These are phyloP conservation scores for Candida michaelii DNA, from an alignment of 805 yeast genomes.

Conservation along the genomic window DNA sequence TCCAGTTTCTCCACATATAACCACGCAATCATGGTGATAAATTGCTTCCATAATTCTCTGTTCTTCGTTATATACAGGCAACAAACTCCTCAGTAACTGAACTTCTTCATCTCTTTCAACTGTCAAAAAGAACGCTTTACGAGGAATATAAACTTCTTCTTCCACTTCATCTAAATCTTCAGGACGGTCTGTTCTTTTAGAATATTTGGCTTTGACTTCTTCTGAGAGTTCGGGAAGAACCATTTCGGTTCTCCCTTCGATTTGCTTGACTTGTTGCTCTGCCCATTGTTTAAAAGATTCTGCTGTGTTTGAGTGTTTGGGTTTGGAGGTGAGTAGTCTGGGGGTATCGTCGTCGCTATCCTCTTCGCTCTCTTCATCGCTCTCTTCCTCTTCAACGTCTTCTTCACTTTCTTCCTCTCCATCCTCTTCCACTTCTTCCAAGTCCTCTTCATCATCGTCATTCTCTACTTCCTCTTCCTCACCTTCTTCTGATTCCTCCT, in stretches of 20 bases:
- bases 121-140: conserved; percentile 67
- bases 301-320: conserved; percentile 44
- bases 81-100: conserved; percentile 62
- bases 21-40: conserved; percentile 85
- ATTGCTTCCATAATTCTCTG: conserved; percentile 94
- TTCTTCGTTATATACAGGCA: conserved; percentile 91
- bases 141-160: conserved; percentile 58
- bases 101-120: conserved; percentile 66
- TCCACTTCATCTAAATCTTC: conserved; percentile 75
- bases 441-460: conserved; percentile 27
- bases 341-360: conserved; percentile 33
- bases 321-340: conserved; percentile 36
- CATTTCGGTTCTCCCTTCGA: conserved; percentile 57
- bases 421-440: conserved; percentile 27
- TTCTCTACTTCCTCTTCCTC: conserved; percentile 28
- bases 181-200: conserved; percentile 54
- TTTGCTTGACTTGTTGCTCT: conserved; percentile 60
- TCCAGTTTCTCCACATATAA: conserved; percentile 97
- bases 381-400: conserved; percentile 29
- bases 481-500: conserved; percentile 27
- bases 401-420: conserved; percentile 31
- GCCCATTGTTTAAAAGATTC: conserved; percentile 87
- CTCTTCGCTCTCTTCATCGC: conserved; percentile 28
- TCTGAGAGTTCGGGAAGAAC: conserved; percentile 48
- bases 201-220: conserved; percentile 42